Conservation (phyloP, 164 flowering plant genomes). For the Berberis thunbergii region DNA sequence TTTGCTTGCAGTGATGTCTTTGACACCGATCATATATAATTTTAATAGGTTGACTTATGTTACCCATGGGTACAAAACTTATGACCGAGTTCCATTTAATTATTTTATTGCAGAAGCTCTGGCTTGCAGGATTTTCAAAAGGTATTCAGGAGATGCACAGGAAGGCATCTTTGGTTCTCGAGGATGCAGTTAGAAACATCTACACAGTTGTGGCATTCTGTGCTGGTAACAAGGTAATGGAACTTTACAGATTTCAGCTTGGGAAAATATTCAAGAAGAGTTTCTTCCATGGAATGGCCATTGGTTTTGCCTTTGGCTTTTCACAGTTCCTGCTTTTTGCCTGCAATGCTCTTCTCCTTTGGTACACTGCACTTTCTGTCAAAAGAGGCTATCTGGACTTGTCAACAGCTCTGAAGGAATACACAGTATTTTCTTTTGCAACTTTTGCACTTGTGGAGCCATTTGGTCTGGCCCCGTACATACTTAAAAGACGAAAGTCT, state of each 20-base stretch:
- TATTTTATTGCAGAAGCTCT: slow-evolving; percentile 60
- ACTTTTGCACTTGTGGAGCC: slow-evolving; percentile 98
- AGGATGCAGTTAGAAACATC: slow-evolving; percentile 96
- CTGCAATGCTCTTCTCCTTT: slow-evolving; percentile 92
- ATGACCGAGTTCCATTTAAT: too few relatives aligned
- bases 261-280: slow-evolving; percentile 68
- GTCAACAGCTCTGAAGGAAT: slow-evolving; percentile 76
- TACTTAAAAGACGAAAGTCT: slow-evolving; percentile 80
- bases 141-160: slow-evolving; percentile 99
- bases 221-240: slow-evolving; percentile 97
- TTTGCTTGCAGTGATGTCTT: too few relatives aligned
- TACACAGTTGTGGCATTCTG: slow-evolving; percentile 97
- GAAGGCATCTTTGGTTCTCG: slow-evolving; percentile 92
- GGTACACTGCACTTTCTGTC: slow-evolving; percentile 73
- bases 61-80: too few relatives aligned
- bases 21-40: too few relatives aligned
- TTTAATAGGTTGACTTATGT: too few relatives aligned
- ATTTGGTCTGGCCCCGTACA: slow-evolving; percentile 95
- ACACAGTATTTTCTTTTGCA: slow-evolving; percentile 93
- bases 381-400: slow-evolving; percentile 34
- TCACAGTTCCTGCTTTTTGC: slow-evolving; percentile 97
- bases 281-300: slow-evolving; percentile 83
- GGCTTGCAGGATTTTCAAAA: slow-evolving; percentile 98
- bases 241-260: slow-evolving; percentile 75
- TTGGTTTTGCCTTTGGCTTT: slow-evolving; percentile 90